Base-by-base conservation (phyloP, 148 eudicot species). In the Vaccinium macrocarpon region DNA sequence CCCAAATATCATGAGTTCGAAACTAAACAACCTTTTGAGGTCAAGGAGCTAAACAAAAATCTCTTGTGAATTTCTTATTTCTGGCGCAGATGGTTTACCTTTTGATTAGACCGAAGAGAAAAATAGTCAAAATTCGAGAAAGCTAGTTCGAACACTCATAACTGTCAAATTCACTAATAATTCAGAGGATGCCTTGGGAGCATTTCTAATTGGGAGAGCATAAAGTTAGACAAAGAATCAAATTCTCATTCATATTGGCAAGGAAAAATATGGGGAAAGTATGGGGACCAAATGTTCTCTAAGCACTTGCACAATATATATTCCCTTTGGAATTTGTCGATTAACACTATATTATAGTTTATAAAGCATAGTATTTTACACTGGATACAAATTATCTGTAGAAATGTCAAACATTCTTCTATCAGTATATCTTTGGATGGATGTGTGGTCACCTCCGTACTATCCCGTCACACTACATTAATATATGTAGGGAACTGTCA, bases 221-320 rank as follows among this genome's bases (percentile, higher is more conserved):
- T 79, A 56, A 79, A 79, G 68, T n/a, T 19, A 35, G 70, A 57
- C 29, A 57, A 57, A 57, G 82, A 79, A 79, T 79, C 82, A 79
- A 79, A 79, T 79, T 79, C 82, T 57, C 82, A 57, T 38, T 79
- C 50, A 79, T 79, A 19, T 35, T 55, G 70, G 16, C 18, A 9
- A 27, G 19, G n/a, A 8, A 78, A 52, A 52, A 15, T 1, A 53
- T 16, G 18, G 12, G 6, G 42, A 56, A 32, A 35, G 70, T 10
- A 5, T 19, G 82, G 82, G 82, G 56, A 79, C 70, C 81, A 56
- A 79, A 56, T 57, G 51, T 35, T 12, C 81, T 55, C 48, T 53
- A 53, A 55, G 64, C 81, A 79, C 82, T 79, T 9, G 21, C 0
- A 55, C 68, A n/a, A n/a, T 18, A 79, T 18, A 57, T 2, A 35